These are phyloP conservation scores for Penicillium sp. DNA, from an alignment of 2,329 filamentous ascomycete genomes.

Conservation along the genomic window DNA sequence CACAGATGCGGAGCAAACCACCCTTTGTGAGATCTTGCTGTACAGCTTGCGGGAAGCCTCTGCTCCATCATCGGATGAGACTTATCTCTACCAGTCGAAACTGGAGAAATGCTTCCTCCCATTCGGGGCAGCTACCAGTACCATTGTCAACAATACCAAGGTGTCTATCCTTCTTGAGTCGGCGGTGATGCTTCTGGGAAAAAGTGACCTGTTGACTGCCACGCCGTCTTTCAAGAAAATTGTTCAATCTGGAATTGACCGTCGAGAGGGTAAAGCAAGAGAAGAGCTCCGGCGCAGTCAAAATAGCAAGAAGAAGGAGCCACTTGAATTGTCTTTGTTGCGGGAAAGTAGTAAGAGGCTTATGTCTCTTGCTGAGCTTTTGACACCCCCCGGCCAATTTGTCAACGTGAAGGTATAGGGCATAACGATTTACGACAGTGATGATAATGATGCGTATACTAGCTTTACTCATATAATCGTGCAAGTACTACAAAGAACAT, in stretches of 20 bases:
- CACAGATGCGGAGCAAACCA: constrained; percentile 42
- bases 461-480: not conserved
- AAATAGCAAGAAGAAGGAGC: constrained; percentile 34
- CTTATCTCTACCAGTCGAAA: constrained; percentile 50
- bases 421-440: constrained; percentile 8
- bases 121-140: constrained; percentile 62
- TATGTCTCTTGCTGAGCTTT: constrained; percentile 36
- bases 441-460: constrained; percentile 7
- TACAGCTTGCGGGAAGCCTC: constrained; percentile 49
- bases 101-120: constrained; percentile 65
- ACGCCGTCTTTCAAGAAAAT: constrained; percentile 44
- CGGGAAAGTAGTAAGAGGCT: constrained; percentile 45
- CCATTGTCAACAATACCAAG: constrained; percentile 69
- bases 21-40: constrained; percentile 56
- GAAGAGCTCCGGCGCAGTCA: constrained; percentile 48
- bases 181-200: constrained; percentile 57
- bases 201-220: constrained; percentile 32
- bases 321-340: constrained; percentile 40
- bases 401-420: not conserved
- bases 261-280: constrained; percentile 48
- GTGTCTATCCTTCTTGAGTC: constrained; percentile 69
- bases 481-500: not conserved
- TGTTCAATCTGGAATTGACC: constrained; percentile 55
- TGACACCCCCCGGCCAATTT: constrained; percentile 6
- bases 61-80: constrained; percentile 39